Conservation (phyloP, 352 stramenopile species). For the Phytophthora megakarya region DNA sequence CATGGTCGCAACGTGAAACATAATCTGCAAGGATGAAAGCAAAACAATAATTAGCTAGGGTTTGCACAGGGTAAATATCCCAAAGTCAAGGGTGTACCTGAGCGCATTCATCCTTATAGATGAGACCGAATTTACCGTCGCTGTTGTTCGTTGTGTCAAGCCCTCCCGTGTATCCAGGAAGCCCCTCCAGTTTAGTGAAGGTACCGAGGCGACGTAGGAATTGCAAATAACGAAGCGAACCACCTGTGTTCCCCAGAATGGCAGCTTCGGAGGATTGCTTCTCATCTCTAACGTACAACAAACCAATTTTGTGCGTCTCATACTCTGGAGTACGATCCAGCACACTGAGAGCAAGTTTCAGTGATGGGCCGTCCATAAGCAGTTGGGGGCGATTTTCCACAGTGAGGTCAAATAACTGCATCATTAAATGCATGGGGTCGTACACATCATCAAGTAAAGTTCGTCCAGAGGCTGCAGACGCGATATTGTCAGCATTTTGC, state of each 20-base stretch:
- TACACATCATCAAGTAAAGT: slow-evolving; percentile 20
- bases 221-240: slow-evolving; percentile 72
- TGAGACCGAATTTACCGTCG: slow-evolving; percentile 76
- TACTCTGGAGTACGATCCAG: slow-evolving; percentile 81
- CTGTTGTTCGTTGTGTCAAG: slow-evolving; percentile 72
- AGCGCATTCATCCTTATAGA: slow-evolving; percentile 69
- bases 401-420: slow-evolving; percentile 79
- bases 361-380: slow-evolving; percentile 54
- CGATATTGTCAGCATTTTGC: slow-evolving; percentile 8
- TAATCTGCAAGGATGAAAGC: slow-evolving; percentile 52
- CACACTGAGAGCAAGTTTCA: slow-evolving; percentile 71
- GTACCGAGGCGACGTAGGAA: slow-evolving; percentile 75
- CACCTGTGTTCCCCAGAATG: slow-evolving; percentile 75
- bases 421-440: slow-evolving; percentile 81
- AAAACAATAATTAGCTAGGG: slow-evolving; percentile 2
- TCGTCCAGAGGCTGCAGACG: background rate
- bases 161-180: slow-evolving; percentile 73
- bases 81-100: slow-evolving; percentile 45
- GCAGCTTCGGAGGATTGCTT: slow-evolving; percentile 66
- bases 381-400: slow-evolving; percentile 59
- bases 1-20: slow-evolving; percentile 89
- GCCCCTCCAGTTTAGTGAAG: slow-evolving; percentile 69
- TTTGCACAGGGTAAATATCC: background rate
- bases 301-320: slow-evolving; percentile 88
- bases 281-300: slow-evolving; percentile 71